Conservation (phyloP, 306 rosid genomes). For the Alnus rubra region DNA sequence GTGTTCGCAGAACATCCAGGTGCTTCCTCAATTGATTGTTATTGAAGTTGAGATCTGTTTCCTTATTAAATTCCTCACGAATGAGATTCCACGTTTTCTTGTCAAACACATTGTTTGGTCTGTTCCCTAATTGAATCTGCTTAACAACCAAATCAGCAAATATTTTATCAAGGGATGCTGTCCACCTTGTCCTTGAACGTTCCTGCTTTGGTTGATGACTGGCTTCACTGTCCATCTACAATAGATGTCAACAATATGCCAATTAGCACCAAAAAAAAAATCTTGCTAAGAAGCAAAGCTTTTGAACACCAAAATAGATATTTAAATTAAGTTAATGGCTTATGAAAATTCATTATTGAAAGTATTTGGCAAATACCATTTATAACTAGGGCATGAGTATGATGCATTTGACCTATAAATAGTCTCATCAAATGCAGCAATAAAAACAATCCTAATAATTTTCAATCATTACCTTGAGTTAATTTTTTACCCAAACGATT, state of each 20-base stretch:
- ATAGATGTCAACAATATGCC: conserved; percentile 16
- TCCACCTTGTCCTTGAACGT: conserved; percentile 95
- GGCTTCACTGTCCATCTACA: conserved; percentile 64
- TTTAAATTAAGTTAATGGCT: neutral
- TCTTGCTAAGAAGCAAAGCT: conserved; percentile 16
- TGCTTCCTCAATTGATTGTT: conserved; percentile 92
- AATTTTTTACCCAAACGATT: neutral
- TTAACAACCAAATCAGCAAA: conserved; percentile 82
- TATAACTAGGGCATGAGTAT: neutral
- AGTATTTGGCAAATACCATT: neutral
- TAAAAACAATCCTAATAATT: neutral
- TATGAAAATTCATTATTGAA: neutral
- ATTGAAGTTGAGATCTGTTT: conserved; percentile 81
- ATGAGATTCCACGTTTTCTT: conserved; percentile 84
- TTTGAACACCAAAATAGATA: neutral
- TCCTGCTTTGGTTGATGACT: conserved; percentile 62
- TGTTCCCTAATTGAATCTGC: conserved; percentile 79
- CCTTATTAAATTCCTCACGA: conserved; percentile 74
- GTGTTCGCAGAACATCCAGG: conserved; percentile 82
- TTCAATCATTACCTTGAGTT: neutral
- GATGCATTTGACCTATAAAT: no score
- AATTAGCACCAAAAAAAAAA: neutral
- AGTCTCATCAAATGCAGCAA: neutral
- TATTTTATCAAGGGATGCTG: conserved; percentile 79
- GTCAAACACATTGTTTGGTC: conserved; percentile 79